These are phyloP conservation scores for Rossbeevera mucosa DNA, from an alignment of 768 basidiomycete species.

Conservation along the genomic window DNA sequence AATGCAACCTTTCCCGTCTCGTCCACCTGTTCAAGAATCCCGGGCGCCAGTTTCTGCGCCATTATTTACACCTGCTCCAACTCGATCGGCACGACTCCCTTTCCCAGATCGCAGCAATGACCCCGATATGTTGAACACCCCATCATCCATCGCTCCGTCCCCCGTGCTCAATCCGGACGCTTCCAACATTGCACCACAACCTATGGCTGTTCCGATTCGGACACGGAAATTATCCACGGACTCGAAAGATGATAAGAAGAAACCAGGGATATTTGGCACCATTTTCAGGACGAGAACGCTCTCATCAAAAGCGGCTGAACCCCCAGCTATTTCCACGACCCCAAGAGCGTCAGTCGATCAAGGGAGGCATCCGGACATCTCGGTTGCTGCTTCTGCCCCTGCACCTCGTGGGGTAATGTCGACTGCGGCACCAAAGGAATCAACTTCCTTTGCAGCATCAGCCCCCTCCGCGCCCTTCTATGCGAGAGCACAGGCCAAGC, in stretches of 20 bases:
- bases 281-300: constrained; percentile 31
- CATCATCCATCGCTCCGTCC: constrained; percentile 56
- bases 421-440: constrained; percentile 17
- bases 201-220: constrained; percentile 16
- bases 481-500: constrained; percentile 14
- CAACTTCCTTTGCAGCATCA: constrained; percentile 1
- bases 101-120: constrained; percentile 39
- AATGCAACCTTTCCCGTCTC: constrained; percentile 29
- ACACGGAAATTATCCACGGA: constrained; percentile 27
- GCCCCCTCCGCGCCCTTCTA: constrained; percentile 6
- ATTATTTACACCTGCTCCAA: constrained; percentile 29
- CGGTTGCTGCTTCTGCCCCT: constrained; percentile 3
- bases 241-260: constrained; percentile 33
- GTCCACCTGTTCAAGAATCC: constrained; percentile 17
- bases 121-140: constrained; percentile 53
- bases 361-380: constrained; percentile 12
- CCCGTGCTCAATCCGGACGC: constrained; percentile 39
- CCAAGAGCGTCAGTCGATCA: constrained; percentile 20
- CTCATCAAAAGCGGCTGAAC: constrained; percentile 28
- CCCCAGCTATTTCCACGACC: constrained; percentile 17
- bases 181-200: constrained; percentile 3
- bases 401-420: constrained; percentile 13
- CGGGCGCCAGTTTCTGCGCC: constrained; percentile 31
- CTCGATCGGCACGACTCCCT: constrained; percentile 19
- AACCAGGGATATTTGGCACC: constrained; percentile 25